phyloP scores from a whole-genome alignment of 2,329 filamentous ascomycete genomes.

The Dactylellina drechsleri region DNA sequence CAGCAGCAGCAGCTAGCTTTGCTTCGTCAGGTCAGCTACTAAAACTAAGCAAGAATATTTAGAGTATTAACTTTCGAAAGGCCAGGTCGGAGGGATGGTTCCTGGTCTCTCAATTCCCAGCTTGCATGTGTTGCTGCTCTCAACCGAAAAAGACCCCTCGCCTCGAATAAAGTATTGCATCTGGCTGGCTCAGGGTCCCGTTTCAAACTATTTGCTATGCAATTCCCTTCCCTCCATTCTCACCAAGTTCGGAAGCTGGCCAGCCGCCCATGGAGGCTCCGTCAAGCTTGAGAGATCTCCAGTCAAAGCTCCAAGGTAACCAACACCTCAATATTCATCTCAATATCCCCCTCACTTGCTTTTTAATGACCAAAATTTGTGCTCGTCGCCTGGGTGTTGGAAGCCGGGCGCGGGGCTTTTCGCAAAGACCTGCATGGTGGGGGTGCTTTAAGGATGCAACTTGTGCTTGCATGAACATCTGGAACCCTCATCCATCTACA shows the following conservation, averaged over 20 bases:
- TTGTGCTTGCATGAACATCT: conserved; percentile 8
- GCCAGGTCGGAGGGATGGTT: conserved; percentile 1
- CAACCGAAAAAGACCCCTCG: conserved; percentile 10
- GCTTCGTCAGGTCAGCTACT: not conserved
- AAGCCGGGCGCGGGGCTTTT: conserved; percentile 33
- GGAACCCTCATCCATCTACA: conserved; percentile 4
- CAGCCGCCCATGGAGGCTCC: not conserved
- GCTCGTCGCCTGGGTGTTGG: conserved; percentile 3
- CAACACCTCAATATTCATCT: conserved; percentile 4
- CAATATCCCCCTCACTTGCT: not conserved
- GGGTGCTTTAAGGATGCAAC: conserved; percentile 20
- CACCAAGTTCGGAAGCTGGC: conserved; percentile 25
- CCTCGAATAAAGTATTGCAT: conserved; percentile 9
- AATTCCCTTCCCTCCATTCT: conserved; percentile 6
- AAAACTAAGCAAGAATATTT: no score
- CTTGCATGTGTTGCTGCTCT: conserved; percentile 22
- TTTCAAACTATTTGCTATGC: conserved; percentile 13
- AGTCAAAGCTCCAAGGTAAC: conserved; percentile 23
- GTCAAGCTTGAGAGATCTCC: conserved; percentile 5
- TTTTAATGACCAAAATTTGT: not conserved
- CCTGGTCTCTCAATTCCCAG: not conserved
- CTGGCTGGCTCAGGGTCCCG: conserved; percentile 29
- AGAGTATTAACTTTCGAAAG: not conserved
- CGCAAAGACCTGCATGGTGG: conserved; percentile 29
- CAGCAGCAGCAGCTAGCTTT: not conserved